Base-by-base conservation (phyloP, 352 stramenopile genomes). In the Phytophthora sp. region DNA sequence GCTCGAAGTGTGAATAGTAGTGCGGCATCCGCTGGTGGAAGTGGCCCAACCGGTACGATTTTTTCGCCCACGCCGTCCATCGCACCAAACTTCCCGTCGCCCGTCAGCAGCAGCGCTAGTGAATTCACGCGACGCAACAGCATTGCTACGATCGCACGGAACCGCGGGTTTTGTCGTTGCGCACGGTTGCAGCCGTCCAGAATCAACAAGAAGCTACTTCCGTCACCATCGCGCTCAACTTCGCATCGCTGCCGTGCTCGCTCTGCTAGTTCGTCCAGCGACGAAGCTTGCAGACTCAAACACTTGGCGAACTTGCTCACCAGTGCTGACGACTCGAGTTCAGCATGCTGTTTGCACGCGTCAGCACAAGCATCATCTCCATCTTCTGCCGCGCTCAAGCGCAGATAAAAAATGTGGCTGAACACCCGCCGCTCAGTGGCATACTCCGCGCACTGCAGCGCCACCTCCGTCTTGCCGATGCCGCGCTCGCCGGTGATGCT, bases 1-100 rank as follows among this genome's bases (percentile, higher is more conserved):
- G 85, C 85, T 7, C 86, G 82, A 23, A 94, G 54, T 20, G 82
- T 92, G 44, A 94, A 94, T 8, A 94, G 48, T 26, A 94, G 60
- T 2, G 86, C 86, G 0, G 83, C 86, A 35, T 94, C 82, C 3
- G 71, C 54, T 2, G 84, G 76, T 5, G 86, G 83, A n/a, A 94
- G 53, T 6, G 72, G 73, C 4, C 89, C 86, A 5, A 94, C 74
- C 0, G 66, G 37, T 17, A 92, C 76, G 35, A 94, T 92, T 62
- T 91, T 92, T 62, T 94, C 86, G 4, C 80, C 80, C 4, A 94
- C 86, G 18, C 86, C 86, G 32, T 94, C 84, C 77, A 93, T 84
- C 0, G 68, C 86, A 10, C 86, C 86, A 38, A 94, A 77, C 38
- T 89, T 91, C 8, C 76, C 77, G 17, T 92, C 84, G 0, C 84